phyloP scores from a whole-genome alignment of 495 filamentous ascomycete species.

The Paragyromitra xinjiangensis region DNA sequence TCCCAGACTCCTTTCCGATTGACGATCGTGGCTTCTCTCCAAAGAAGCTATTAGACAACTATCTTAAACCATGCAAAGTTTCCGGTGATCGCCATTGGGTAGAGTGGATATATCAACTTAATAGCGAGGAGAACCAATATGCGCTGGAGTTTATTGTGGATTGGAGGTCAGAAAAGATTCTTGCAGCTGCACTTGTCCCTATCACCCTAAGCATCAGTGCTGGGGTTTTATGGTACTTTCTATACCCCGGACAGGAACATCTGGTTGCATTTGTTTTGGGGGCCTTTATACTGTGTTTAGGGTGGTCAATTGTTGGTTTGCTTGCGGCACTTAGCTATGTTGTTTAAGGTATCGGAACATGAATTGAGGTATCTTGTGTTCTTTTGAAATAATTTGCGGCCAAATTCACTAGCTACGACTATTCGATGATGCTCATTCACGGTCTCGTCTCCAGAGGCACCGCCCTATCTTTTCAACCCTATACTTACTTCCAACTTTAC shows the following conservation, averaged over 20 bases:
- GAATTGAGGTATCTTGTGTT: not conserved
- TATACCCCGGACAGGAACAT: slow-evolving; percentile 19
- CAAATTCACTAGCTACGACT: not conserved
- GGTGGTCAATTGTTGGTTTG: slow-evolving; percentile 38
- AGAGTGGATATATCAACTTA: slow-evolving; percentile 37
- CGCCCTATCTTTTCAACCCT: not conserved
- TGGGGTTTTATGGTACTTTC: slow-evolving; percentile 25
- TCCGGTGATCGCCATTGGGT: slow-evolving; percentile 38
- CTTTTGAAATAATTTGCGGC: not conserved
- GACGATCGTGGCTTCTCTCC: slow-evolving; percentile 6
- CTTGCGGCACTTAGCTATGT: slow-evolving; percentile 33
- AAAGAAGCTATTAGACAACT: slow-evolving; percentile 27
- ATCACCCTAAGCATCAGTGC: slow-evolving; percentile 27
- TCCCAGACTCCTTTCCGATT: not conserved
- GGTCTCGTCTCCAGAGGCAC: not conserved
- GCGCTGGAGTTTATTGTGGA: slow-evolving; percentile 41
- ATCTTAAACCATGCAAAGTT: slow-evolving; percentile 27
- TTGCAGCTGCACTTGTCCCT: slow-evolving; percentile 9
- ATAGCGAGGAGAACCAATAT: slow-evolving; percentile 14
- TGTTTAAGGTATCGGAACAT: not conserved
- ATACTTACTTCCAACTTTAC: not conserved
- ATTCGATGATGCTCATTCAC: not conserved
- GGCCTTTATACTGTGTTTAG: slow-evolving; percentile 27
- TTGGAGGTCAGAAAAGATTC: slow-evolving; percentile 36
- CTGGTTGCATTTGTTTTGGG: slow-evolving; percentile 30